Conservation (phyloP, 2,329 filamentous ascomycete species). For the Domatiomyces catenatus region DNA sequence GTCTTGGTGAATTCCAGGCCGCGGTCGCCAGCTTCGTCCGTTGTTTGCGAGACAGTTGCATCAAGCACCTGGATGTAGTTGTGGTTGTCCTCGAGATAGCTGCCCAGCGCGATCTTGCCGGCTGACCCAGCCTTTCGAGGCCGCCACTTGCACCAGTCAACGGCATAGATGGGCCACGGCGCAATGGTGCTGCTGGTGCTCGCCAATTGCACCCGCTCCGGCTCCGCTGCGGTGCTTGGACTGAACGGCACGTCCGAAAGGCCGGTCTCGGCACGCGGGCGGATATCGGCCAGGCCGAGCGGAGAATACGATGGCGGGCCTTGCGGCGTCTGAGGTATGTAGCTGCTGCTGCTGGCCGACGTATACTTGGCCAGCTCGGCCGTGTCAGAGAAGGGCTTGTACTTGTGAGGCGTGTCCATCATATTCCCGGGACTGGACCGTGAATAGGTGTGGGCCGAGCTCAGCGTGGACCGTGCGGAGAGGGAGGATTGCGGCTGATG, state of each 20-base stretch:
- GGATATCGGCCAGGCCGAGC: slow-evolving; percentile 78
- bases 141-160: slow-evolving; percentile 99
- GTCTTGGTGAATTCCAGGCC: slow-evolving; percentile 82
- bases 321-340: slow-evolving; percentile 37
- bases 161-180: slow-evolving; percentile 89
- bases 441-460: slow-evolving; percentile 60
- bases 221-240: slow-evolving; percentile 43
- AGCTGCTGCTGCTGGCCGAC: slow-evolving; percentile 28
- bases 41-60: slow-evolving; percentile 55
- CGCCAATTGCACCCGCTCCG: slow-evolving; percentile 48
- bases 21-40: slow-evolving; percentile 55
- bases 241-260: slow-evolving; percentile 57
- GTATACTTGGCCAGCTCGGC: slow-evolving; percentile 51
- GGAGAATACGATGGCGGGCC: slow-evolving; percentile 65
- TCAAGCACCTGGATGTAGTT: slow-evolving; percentile 99
- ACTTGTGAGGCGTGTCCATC: slow-evolving; percentile 37
- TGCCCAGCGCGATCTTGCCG: slow-evolving; percentile 86
- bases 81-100: slow-evolving; percentile 93
- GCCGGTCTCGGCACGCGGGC: slow-evolving; percentile 68
- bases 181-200: slow-evolving; percentile 84
- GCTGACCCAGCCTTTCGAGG: slow-evolving; percentile 54
- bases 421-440: slow-evolving; percentile 62
- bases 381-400: slow-evolving; percentile 47
- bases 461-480: slow-evolving; percentile 50
- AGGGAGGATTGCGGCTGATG: slow-evolving; percentile 32